Percentiles rank a stretch among this genome's conserved stretches.
Evolutionary conservation across 257 asterid species (phyloP).

Genomic region (Lithospermum erythrorhizon): DNA sequence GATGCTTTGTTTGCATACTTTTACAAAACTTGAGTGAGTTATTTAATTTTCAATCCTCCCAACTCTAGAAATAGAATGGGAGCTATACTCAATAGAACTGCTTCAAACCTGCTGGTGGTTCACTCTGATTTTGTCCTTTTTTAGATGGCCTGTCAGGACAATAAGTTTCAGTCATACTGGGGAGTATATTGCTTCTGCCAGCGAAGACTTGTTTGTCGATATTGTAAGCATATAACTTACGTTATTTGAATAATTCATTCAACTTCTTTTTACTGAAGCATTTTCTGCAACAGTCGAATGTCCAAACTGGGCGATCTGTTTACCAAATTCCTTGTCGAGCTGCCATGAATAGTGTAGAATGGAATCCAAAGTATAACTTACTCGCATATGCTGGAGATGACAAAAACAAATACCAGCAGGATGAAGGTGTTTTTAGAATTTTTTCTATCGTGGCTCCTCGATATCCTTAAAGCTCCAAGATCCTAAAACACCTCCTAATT

Average conservation of each 20-base stretch:
- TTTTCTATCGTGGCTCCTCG: neutral
- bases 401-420: constrained; percentile 81
- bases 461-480: neutral
- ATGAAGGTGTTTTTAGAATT: constrained; percentile 45
- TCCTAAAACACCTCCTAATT: constrained; percentile 4
- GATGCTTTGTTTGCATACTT: constrained; percentile 90
- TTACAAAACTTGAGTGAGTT: constrained; percentile 85
- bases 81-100: neutral
- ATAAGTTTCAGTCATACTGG: constrained; percentile 92
- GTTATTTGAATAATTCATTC: constrained; percentile 1
- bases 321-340: constrained; percentile 94
- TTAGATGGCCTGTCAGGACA: constrained; percentile 98
- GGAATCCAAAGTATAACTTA: constrained; percentile 86
- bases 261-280: constrained; percentile 2
- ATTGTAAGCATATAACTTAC: constrained; percentile 43
- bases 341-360: constrained; percentile 97
- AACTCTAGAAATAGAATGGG: neutral
- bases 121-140: constrained; percentile 8
- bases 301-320: constrained; percentile 70
- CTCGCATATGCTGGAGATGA: constrained; percentile 99
- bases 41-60: constrained; percentile 8
- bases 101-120: constrained; percentile 1
- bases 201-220: constrained; percentile 91
- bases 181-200: constrained; percentile 91
- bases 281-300: constrained; percentile 49